A percentile compares a stretch with the other conserved stretches of the same genome.
phyloP scores from a whole-genome alignment of 352 stramenopile species.

The Pythium angustatum region DNA sequence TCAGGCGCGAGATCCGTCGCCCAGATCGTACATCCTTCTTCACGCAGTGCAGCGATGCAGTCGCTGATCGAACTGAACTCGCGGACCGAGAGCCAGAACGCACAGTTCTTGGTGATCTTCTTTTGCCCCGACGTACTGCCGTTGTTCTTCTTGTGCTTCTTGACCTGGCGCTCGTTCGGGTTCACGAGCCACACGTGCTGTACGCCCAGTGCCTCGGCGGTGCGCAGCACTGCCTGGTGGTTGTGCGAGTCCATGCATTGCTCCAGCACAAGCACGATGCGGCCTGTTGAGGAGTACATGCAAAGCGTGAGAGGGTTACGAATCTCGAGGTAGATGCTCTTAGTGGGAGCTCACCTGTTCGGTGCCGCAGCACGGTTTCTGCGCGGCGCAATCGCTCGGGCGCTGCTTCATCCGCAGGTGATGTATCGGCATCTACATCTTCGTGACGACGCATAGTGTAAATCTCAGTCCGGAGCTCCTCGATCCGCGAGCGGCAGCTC shows the following conservation, averaged over 20 bases:
- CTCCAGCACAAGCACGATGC: conserved; percentile 77
- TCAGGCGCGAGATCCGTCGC: conserved; percentile 88
- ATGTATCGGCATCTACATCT: background rate
- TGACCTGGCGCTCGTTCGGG: conserved; percentile 62
- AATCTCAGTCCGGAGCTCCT: too few relatives aligned
- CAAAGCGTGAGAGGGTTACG: too few relatives aligned
- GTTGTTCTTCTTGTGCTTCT: conserved; percentile 63
- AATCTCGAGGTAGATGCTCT: too few relatives aligned
- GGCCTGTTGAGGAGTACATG: conserved; percentile 25
- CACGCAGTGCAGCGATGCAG: conserved; percentile 72
- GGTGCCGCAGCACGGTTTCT: conserved; percentile 64
- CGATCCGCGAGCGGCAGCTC: too few relatives aligned
- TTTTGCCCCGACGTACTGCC: conserved; percentile 38
- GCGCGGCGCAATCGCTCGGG: conserved; percentile 66
- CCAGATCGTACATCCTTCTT: conserved; percentile 83
- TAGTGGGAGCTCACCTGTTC: conserved; percentile 37
- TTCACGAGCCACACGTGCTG: conserved; percentile 90
- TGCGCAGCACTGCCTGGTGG: conserved; percentile 90
- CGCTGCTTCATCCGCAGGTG: conserved; percentile 19
- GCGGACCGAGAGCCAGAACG: conserved; percentile 83
- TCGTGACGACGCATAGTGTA: too few relatives aligned
- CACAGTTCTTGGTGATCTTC: conserved; percentile 81
- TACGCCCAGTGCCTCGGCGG: conserved; percentile 92
- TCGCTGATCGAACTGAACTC: conserved; percentile 83
- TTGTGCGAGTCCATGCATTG: conserved; percentile 85